phyloP scores from a whole-genome alignment of 2,329 filamentous ascomycete genomes.

The Trichocomaceae sp. region DNA sequence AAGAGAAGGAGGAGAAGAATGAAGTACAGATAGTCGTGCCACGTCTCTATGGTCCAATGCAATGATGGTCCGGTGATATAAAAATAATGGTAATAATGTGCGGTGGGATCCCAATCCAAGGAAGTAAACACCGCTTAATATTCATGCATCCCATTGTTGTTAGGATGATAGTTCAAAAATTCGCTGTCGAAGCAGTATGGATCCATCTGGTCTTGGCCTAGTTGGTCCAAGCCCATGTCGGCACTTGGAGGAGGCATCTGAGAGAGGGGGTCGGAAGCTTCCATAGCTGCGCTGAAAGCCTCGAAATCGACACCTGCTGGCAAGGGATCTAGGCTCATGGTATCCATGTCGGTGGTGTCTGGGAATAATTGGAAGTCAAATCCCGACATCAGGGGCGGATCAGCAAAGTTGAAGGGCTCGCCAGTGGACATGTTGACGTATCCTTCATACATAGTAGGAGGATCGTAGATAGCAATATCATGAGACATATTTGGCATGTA shows the following conservation, averaged over 20 bases:
- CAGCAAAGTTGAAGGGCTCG: slow-evolving; percentile 9
- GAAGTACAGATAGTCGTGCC: slow-evolving; percentile 1
- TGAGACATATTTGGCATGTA: slow-evolving; percentile 2
- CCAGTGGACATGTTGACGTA: slow-evolving; percentile 4
- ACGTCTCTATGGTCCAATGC: not conserved
- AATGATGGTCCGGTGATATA: not conserved
- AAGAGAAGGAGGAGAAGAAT: not conserved
- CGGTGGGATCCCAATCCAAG: not conserved
- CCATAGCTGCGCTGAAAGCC: slow-evolving; percentile 4
- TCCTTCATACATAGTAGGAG: slow-evolving; percentile 1
- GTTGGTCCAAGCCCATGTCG: slow-evolving; percentile 11
- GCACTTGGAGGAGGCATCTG: slow-evolving; percentile 6
- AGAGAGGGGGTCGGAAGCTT: not conserved
- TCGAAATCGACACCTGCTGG: slow-evolving; percentile 3
- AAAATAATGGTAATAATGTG: not conserved
- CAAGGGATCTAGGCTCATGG: slow-evolving; percentile 2
- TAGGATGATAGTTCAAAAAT: slow-evolving; percentile 4
- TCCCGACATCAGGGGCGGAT: slow-evolving; percentile 6
- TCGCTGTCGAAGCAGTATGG: slow-evolving; percentile 13
- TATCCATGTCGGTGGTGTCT: slow-evolving; percentile 4
- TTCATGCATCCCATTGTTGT: slow-evolving; percentile 3
- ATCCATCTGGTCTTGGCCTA: slow-evolving; percentile 8
- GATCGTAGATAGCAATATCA: slow-evolving; percentile 1
- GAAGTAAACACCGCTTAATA: not conserved
- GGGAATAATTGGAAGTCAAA: slow-evolving; percentile 12